phyloP scores from a whole-genome alignment of 1,284 basidiomycete genomes.

The Cutaneotrichosporon daszewskae region DNA sequence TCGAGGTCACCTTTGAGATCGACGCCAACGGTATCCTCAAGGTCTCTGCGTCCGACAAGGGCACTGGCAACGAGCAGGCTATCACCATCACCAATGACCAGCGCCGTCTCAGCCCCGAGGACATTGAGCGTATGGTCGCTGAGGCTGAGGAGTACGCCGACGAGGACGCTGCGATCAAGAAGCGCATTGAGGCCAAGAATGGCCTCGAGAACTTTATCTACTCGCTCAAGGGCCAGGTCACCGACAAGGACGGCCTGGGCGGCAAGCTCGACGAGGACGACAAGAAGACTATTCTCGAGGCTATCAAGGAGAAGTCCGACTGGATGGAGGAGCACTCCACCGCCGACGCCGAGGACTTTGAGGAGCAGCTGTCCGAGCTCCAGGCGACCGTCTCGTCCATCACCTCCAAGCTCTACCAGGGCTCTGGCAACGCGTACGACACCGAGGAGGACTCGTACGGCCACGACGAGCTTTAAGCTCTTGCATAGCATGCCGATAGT shows the following conservation, averaged over 20 bases:
- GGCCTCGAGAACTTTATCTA: slow-evolving; percentile 51
- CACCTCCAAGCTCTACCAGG: slow-evolving; percentile 70
- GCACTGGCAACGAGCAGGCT: slow-evolving; percentile 81
- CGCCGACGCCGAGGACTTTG: slow-evolving; percentile 78
- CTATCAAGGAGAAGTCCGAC: slow-evolving; percentile 82
- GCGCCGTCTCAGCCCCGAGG: slow-evolving; percentile 71
- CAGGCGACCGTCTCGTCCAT: slow-evolving; percentile 66
- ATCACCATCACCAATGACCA: slow-evolving; percentile 74
- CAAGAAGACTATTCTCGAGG: slow-evolving; percentile 76
- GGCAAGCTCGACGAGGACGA: slow-evolving; percentile 81
- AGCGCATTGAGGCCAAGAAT: slow-evolving; percentile 65
- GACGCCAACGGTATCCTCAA: slow-evolving; percentile 88
- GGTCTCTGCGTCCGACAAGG: slow-evolving; percentile 83
- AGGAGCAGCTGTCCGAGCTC: slow-evolving; percentile 79
- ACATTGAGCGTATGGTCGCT: slow-evolving; percentile 84
- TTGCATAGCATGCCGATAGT: slow-evolving; percentile 6
- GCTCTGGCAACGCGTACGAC: slow-evolving; percentile 26
- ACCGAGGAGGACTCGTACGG: slow-evolving; percentile 43
- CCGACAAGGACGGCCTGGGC: slow-evolving; percentile 81
- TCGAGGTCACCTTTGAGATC: slow-evolving; percentile 91
- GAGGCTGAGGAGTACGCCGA: slow-evolving; percentile 85
- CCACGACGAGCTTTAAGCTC: slow-evolving; percentile 48
- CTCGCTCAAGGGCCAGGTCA: slow-evolving; percentile 77
- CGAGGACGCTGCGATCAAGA: slow-evolving; percentile 78
- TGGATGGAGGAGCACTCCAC: slow-evolving; percentile 80